phyloP scores from a whole-genome alignment of 306 rosid genomes.

The Ziziphus jujuba region DNA sequence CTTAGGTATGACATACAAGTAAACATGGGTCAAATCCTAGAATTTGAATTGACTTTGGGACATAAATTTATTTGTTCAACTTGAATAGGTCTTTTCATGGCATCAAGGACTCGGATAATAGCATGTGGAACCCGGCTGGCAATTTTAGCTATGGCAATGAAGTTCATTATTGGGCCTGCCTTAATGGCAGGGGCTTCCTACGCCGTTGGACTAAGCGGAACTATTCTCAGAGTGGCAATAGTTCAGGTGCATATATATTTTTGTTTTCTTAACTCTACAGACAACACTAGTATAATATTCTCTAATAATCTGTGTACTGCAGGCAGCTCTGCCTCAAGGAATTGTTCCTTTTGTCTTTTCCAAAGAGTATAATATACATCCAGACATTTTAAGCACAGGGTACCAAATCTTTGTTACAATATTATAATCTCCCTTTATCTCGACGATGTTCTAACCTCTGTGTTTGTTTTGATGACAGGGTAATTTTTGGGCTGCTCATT shows the following conservation, averaged over 20 bases:
- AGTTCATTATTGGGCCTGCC: slow-evolving; percentile 78
- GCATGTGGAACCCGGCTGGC: slow-evolving; percentile 69
- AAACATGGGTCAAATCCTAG: background rate
- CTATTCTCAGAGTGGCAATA: slow-evolving; percentile 63
- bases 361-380: slow-evolving; percentile 78
- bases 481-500: slow-evolving; percentile 81
- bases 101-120: slow-evolving; percentile 62
- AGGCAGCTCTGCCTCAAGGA: slow-evolving; percentile 98
- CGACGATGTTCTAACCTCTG: slow-evolving; percentile 24
- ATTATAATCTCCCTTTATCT: background rate
- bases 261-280: background rate
- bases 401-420: slow-evolving; percentile 25
- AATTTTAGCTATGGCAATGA: slow-evolving; percentile 65
- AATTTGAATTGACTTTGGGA: background rate
- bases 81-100: slow-evolving; percentile 68
- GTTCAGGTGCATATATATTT: slow-evolving; percentile 53
- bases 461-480: slow-evolving; percentile 56
- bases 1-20: slow-evolving; percentile 60
- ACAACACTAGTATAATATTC: background rate
- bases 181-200: slow-evolving; percentile 74
- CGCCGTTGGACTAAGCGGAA: slow-evolving; percentile 60
- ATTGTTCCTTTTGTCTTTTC: slow-evolving; percentile 97
- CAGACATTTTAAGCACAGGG: slow-evolving; percentile 88
- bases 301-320: slow-evolving; percentile 18
- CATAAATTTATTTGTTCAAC: slow-evolving; percentile 1